Percentiles rank a stretch among this genome's conserved stretches.
phyloP scores from a whole-genome alignment of 306 rosid species.

The Castanea crenata region DNA sequence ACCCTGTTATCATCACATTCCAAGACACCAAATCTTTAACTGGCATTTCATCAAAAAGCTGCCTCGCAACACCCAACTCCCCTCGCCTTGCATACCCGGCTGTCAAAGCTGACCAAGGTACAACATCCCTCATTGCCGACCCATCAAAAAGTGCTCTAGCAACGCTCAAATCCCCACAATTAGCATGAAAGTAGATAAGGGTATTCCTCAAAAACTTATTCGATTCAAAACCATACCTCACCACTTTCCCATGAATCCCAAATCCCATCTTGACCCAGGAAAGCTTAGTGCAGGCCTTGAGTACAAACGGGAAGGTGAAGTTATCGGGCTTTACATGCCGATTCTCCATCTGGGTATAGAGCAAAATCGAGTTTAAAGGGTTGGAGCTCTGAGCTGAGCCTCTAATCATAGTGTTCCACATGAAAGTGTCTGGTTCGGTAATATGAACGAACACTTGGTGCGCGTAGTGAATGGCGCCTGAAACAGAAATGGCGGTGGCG shows the following conservation, averaged over 20 bases:
- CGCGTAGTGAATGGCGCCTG: conserved; percentile 53
- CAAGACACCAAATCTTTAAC: conserved; percentile 67
- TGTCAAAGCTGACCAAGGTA: conserved; percentile 77
- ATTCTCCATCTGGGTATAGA: conserved; percentile 53
- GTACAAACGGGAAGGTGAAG: conserved; percentile 70
- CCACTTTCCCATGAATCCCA: conserved; percentile 61
- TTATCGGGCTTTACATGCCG: conserved; percentile 40
- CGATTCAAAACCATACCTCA: conserved; percentile 59
- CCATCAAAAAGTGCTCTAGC: conserved; percentile 59
- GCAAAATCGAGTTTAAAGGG: conserved; percentile 46
- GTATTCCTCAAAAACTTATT: conserved; percentile 57
- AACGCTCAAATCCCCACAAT: conserved; percentile 70
- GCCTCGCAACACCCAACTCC: conserved; percentile 47
- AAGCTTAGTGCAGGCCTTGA: conserved; percentile 83
- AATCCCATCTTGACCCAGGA: conserved; percentile 61
- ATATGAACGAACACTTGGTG: conserved; percentile 59
- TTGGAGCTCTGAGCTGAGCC: conserved; percentile 64
- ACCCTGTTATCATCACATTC: conserved; percentile 91
- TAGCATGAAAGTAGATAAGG: conserved; percentile 68
- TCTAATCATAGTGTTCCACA: conserved; percentile 76
- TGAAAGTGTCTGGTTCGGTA: conserved; percentile 64
- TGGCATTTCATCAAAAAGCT: conserved; percentile 75
- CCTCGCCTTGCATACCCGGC: conserved; percentile 77
- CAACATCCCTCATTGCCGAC: conserved; percentile 54
- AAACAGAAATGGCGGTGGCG: conserved; percentile 40